phyloP scores from a whole-genome alignment of 2,329 filamentous ascomycete genomes.

The Xylaria digitata region DNA sequence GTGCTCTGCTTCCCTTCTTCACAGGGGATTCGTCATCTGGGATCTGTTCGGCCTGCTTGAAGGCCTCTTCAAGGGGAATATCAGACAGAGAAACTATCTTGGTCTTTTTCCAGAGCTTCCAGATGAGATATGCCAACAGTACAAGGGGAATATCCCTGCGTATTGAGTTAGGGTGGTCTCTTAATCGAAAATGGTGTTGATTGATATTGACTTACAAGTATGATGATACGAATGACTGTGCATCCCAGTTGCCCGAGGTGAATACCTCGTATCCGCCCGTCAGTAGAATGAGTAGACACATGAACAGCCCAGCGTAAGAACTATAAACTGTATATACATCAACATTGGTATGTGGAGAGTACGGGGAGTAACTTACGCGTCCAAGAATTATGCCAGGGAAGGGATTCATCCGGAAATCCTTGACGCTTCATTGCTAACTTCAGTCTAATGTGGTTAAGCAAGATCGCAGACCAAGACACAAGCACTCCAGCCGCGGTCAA shows the following conservation, averaged over 20 bases:
- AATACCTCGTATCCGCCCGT: slow-evolving; percentile 76
- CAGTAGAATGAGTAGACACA: slow-evolving; percentile 73
- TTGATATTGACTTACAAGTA: slow-evolving; percentile 64
- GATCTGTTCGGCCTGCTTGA: slow-evolving; percentile 58
- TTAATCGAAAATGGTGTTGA: not conserved
- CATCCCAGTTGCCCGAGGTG: slow-evolving; percentile 67
- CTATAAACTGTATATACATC: slow-evolving; percentile 60
- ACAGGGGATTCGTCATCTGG: slow-evolving; percentile 47
- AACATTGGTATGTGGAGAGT: slow-evolving; percentile 1
- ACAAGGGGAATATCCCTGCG: slow-evolving; percentile 70
- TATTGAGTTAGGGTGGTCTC: slow-evolving; percentile 18
- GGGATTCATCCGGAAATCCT: slow-evolving; percentile 58
- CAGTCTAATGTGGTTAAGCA: slow-evolving; percentile 70
- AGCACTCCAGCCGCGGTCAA: slow-evolving; percentile 72
- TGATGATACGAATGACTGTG: slow-evolving; percentile 68
- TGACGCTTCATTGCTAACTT: slow-evolving; percentile 66
- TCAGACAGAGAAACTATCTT: slow-evolving; percentile 62
- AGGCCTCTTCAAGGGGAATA: slow-evolving; percentile 64
- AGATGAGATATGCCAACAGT: slow-evolving; percentile 65
- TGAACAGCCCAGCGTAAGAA: slow-evolving; percentile 69
- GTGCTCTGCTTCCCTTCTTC: slow-evolving; percentile 22
- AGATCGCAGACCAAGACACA: slow-evolving; percentile 70
- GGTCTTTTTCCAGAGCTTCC: slow-evolving; percentile 75
- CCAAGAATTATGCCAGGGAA: slow-evolving; percentile 74
- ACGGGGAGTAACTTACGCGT: slow-evolving; percentile 59